Evolutionary conservation across 768 basidiomycete genomes (phyloP).

Genomic region (Leccinum variicolor): DNA sequence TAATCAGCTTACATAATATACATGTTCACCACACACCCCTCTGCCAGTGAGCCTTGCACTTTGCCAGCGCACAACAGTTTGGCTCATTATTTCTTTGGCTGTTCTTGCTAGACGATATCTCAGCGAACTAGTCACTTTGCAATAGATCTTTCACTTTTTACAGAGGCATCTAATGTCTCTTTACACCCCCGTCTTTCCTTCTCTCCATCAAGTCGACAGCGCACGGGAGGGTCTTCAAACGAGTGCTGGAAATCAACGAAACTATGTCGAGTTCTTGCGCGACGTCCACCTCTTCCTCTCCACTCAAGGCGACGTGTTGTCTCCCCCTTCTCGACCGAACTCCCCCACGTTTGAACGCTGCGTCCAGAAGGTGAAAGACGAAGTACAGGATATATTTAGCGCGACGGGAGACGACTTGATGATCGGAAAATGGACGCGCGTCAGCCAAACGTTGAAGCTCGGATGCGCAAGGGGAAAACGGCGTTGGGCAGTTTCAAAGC

Average conservation of each 20-base stretch:
- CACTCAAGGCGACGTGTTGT: conserved; percentile 31
- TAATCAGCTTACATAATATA: conserved; percentile 15
- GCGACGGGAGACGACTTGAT: conserved; percentile 38
- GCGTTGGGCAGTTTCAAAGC: conserved; percentile 21
- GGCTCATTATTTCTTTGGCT: background rate
- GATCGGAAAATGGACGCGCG: conserved; percentile 45
- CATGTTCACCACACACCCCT: background rate
- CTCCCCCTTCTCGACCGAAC: conserved; percentile 33
- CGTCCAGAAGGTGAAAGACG: conserved; percentile 32
- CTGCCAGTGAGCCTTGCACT: too few relatives aligned
- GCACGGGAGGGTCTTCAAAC: conserved; percentile 6
- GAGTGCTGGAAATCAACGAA: conserved; percentile 9
- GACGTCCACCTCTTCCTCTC: conserved; percentile 33
- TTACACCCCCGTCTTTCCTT: conserved; percentile 34
- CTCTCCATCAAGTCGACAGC: conserved; percentile 10
- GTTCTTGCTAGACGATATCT: background rate
- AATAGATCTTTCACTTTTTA: background rate
- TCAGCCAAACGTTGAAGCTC: conserved; percentile 39
- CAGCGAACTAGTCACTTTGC: background rate
- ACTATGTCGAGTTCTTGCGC: conserved; percentile 26
- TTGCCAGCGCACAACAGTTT: background rate
- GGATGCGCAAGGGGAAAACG: conserved; percentile 37
- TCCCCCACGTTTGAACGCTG: conserved; percentile 28
- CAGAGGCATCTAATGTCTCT: conserved; percentile 26
- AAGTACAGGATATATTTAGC: conserved; percentile 34